Percentiles rank a stretch among this genome's conserved stretches.
These are phyloP conservation scores for Fusarium chuoi DNA, from an alignment of 2,329 filamentous ascomycete genomes.

Conservation along the genomic window DNA sequence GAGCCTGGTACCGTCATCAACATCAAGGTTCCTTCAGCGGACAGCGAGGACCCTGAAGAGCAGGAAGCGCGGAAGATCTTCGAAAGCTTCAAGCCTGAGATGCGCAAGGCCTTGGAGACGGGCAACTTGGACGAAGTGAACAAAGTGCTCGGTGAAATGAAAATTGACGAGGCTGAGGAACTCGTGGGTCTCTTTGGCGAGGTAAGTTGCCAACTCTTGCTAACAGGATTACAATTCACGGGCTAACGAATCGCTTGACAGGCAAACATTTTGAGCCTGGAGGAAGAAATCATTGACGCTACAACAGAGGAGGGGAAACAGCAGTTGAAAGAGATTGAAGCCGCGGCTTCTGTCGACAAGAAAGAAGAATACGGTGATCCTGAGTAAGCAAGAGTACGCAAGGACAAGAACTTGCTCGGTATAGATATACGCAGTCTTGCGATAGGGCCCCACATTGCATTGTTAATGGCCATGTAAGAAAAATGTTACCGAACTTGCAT, in stretches of 20 bases:
- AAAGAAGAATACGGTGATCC: conserved; percentile 50
- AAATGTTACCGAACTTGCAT: background rate
- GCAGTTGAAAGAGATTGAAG: conserved; percentile 79
- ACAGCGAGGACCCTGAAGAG: conserved; percentile 72
- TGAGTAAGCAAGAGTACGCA: conserved; percentile 48
- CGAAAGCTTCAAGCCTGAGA: conserved; percentile 81
- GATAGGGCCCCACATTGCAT: background rate
- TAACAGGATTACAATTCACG: background rate
- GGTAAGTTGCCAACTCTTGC: conserved; percentile 52
- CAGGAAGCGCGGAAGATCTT: conserved; percentile 78
- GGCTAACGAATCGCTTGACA: conserved; percentile 48
- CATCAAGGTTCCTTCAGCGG: conserved; percentile 79
- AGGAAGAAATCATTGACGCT: conserved; percentile 94
- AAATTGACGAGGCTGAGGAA: conserved; percentile 86
- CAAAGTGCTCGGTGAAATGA: conserved; percentile 82
- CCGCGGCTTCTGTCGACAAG: conserved; percentile 50
- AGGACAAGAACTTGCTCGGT: background rate
- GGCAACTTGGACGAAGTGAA: conserved; percentile 77
- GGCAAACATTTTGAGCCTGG: conserved; percentile 88
- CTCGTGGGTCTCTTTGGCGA: conserved; percentile 83
- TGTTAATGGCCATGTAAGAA: background rate
- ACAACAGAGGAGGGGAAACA: conserved; percentile 88
- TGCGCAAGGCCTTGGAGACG: conserved; percentile 85
- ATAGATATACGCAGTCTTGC: background rate
- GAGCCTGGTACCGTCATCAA: conserved; percentile 92